Evolutionary conservation across 257 asterid species (phyloP), one percentile per base, ranked within the genome.

Genomic region (Buddleja alternifolia): DNA sequence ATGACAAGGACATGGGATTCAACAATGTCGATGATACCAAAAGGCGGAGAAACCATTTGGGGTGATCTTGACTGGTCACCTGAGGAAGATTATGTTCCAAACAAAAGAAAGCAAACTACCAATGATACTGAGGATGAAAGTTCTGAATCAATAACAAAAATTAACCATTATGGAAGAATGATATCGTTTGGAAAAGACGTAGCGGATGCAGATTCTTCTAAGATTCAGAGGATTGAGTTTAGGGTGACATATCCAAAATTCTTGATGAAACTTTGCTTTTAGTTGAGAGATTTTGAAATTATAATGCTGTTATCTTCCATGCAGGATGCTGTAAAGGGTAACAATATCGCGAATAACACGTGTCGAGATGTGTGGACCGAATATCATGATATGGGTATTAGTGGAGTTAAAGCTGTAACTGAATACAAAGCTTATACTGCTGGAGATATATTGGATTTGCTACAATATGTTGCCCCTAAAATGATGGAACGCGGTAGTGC

Each of bases 1-100:
- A 92, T 92, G 97, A 87, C 96, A 3, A 81, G 97, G 69, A 89
- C 97, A 71, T 92, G 97, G 97, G 97, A 92, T 77, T 84, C 97
- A 29, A 92, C 97, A 46, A 87, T 92, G 94, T 92, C 97, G 1
- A 87, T 92, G 97, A 80, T 92, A 64, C 97, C 97, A 24, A 92
- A 77, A 82, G 97, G 97, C 71, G 97, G 97, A 63, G 92, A 89
- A 45, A 85, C 90, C 20, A 92, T 92, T 65, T 92, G 97, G 97
- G 97, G 97, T 59, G 89, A 80, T 77, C 90, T 92, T 73, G 96
- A 92, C 65, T 89, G 97, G 96, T 80, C 97, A 40, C 97, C 94
- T 2, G 97, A 92, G 74, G 88, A 89, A 77, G 87, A 84, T 71
- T 77, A 69, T 72, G 60, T 62, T 75, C 87, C 79, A 52, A 74